Percentiles rank a stretch among this genome's conserved stretches.
Evolutionary conservation across 352 stramenopile species (phyloP).

Genomic region (Lagenidium giganteum): DNA sequence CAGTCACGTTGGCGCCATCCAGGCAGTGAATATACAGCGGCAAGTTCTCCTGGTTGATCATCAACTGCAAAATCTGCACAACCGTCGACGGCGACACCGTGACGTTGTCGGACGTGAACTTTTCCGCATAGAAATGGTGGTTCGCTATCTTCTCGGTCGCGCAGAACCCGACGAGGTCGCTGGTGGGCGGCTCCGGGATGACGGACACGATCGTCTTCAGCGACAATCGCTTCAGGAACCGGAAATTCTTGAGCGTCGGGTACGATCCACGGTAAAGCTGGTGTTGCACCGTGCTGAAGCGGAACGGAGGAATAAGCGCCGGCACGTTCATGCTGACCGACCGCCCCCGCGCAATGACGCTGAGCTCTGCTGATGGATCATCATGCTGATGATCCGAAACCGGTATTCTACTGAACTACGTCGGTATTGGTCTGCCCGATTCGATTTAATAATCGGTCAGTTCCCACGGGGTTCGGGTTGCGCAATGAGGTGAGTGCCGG

Average conservation of each 20-base stretch:
- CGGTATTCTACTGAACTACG: too few species aligned
- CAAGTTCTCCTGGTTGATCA: conserved; percentile 72
- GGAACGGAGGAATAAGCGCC: conserved; percentile 82
- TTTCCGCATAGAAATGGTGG: conserved; percentile 80
- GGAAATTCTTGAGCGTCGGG: conserved; percentile 85
- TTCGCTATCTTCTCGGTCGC: conserved; percentile 58
- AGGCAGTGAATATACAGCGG: conserved; percentile 86
- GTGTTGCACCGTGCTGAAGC: conserved; percentile 82
- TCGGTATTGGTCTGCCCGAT: too few species aligned
- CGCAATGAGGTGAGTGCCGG: too few species aligned
- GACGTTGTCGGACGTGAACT: conserved; percentile 86
- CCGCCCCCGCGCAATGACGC: too few species aligned
- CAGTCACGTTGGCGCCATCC: conserved; percentile 83
- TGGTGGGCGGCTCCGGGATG: conserved; percentile 74
- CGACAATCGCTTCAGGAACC: conserved; percentile 63
- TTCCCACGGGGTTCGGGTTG: too few species aligned
- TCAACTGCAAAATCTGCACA: conserved; percentile 73
- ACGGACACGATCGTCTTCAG: conserved; percentile 80
- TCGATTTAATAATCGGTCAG: too few species aligned
- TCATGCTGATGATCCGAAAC: too few species aligned
- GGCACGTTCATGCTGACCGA: conserved; percentile 51
- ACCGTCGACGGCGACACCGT: conserved; percentile 71
- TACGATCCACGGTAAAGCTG: conserved; percentile 76
- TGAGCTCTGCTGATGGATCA: too few species aligned
- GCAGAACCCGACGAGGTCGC: conserved; percentile 74